Percentiles rank a stretch among this genome's conserved stretches.
Conservation (phyloP, 2,329 filamentous ascomycete species). For the Gliomastix tumulicola region DNA sequence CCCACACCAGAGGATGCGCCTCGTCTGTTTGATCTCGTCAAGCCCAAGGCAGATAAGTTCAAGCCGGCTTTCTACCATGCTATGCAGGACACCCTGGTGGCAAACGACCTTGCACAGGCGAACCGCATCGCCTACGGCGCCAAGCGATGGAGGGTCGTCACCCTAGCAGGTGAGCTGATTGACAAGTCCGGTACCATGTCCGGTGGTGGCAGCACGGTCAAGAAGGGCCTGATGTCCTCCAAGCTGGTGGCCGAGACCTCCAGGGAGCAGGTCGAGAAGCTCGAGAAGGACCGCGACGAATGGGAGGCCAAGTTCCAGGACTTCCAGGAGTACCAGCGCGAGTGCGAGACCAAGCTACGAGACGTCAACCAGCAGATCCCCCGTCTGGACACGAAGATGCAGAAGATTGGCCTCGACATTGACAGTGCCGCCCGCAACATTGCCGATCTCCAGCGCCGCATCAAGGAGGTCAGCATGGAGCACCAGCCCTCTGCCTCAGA, state of each 20-base stretch:
- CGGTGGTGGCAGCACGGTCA: constrained; percentile 85
- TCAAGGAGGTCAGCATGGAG: constrained; percentile 77
- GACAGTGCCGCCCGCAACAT: constrained; percentile 83
- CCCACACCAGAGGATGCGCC: constrained; percentile 89
- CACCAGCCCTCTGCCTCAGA: constrained; percentile 77
- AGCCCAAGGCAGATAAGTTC: constrained; percentile 81
- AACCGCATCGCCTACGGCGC: constrained; percentile 95
- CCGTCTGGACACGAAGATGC: constrained; percentile 78
- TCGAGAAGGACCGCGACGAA: constrained; percentile 79
- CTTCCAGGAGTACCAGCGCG: constrained; percentile 77
- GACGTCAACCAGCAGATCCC: constrained; percentile 74
- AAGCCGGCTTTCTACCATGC: constrained; percentile 90
- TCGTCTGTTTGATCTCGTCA: constrained; percentile 86
- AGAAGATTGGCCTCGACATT: constrained; percentile 83
- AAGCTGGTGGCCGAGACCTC: constrained; percentile 83
- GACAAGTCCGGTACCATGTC: constrained; percentile 99
- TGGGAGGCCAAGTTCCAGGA: constrained; percentile 77
- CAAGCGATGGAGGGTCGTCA: constrained; percentile 92
- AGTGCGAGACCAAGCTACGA: constrained; percentile 67
- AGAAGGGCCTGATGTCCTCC: constrained; percentile 92
- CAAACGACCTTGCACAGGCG: constrained; percentile 86
- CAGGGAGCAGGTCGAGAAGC: constrained; percentile 80
- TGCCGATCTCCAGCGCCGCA: constrained; percentile 73
- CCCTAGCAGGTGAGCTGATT: constrained; percentile 88
- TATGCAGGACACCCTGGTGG: constrained; percentile 90